Base-by-base conservation (phyloP, 768 basidiomycete species). In the Trametes punicea region DNA sequence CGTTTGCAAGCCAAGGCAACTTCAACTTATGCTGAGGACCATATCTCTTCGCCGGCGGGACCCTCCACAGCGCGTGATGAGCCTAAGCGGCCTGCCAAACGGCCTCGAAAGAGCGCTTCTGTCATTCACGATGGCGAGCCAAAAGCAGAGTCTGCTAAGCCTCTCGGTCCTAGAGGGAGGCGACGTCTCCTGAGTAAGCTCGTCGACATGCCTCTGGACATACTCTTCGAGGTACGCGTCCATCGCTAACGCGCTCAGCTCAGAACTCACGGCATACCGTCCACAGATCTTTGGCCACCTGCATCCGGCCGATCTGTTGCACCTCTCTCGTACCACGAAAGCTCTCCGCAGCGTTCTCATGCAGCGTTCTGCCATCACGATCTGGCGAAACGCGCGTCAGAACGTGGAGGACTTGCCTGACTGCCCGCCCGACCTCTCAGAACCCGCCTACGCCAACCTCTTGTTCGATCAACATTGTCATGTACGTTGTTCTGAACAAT, bases 381-480 rank as follows among this genome's bases (percentile, higher is more conserved):
- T 53, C 18, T 57, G 56, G 56, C 50, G 44, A 5, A 27, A 47
- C n/a, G 56, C 56, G 3, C 45, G 42, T 33, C n/a, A 10, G 2
- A 44, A 46, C 25, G 44, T 57, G 11, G 34, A 40, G 15, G 56
- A 47, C 20, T 23, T 57, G 15, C 56, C 56, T 2, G 34, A 51
- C 18, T 57, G 56, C 25, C 56, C 56, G 15, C 27, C 44, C 9
- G 56, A 57, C 44, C 56, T 57, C 18, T 47, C 49, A 2, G 56
- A 57, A 21, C 56, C 56, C 6, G 42, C 41, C 10, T 57, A 51
- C 16, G 56, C 56, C 27, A 51, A 51, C 21, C 57, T 74, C 3
- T 56, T 64, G 9, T 72, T 73, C 46, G 65, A 69, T 26, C 42
- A 61, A 10, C 59, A 65, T 41, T 74, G 73, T 58, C 69, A 73